phyloP scores from a whole-genome alignment of 352 stramenopile species.

The Thalassiosira mediterranea region DNA sequence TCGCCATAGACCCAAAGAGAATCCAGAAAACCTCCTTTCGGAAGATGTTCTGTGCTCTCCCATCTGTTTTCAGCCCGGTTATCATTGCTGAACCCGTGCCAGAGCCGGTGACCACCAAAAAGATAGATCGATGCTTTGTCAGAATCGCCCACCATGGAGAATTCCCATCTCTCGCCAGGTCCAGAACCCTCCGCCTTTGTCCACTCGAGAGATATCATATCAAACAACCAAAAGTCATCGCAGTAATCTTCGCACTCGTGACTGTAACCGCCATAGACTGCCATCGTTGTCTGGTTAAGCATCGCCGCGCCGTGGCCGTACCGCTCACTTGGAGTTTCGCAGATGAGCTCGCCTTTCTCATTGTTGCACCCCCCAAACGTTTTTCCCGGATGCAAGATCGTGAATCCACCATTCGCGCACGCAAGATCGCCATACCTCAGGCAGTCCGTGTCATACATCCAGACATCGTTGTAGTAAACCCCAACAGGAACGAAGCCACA shows the following conservation, averaged over 20 bases:
- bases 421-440: slow-evolving; percentile 87
- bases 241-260: slow-evolving; percentile 94
- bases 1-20: slow-evolving; percentile 88
- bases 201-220: slow-evolving; percentile 90
- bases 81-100: slow-evolving; percentile 92
- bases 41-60: slow-evolving; percentile 84
- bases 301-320: slow-evolving; percentile 83
- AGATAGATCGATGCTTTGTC: slow-evolving; percentile 63
- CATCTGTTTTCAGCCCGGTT: slow-evolving; percentile 88
- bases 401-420: slow-evolving; percentile 88
- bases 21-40: slow-evolving; percentile 91
- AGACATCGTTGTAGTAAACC: slow-evolving; percentile 95
- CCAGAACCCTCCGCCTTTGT: slow-evolving; percentile 39
- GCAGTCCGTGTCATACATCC: slow-evolving; percentile 92
- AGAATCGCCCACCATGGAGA: slow-evolving; percentile 85
- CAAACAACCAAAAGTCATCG: slow-evolving; percentile 94
- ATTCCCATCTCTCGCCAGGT: slow-evolving; percentile 88
- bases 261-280: slow-evolving; percentile 92
- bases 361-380: slow-evolving; percentile 91
- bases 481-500: slow-evolving; percentile 84
- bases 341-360: slow-evolving; percentile 87
- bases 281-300: slow-evolving; percentile 90
- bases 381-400: slow-evolving; percentile 86
- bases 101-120: slow-evolving; percentile 93
- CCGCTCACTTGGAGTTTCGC: slow-evolving; percentile 54